Conservation (phyloP, 2,329 filamentous ascomycete genomes). For the Dactylellina sp. region DNA sequence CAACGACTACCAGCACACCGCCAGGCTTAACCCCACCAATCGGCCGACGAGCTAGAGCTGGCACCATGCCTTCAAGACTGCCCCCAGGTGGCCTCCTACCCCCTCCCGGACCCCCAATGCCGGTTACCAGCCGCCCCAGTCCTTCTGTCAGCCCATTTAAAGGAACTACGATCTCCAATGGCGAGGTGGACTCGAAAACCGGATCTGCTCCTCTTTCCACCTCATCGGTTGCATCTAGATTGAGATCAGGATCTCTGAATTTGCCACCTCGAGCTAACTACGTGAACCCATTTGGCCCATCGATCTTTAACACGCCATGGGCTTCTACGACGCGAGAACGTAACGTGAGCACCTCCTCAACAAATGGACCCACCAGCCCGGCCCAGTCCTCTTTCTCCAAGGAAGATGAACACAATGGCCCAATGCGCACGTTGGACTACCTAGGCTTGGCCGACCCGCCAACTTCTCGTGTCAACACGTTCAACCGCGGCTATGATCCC, state of each 20-base stretch:
- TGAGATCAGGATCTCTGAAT: slow-evolving; percentile 61
- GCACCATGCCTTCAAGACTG: slow-evolving; percentile 95
- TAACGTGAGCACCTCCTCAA: slow-evolving; percentile 81
- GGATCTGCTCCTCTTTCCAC: slow-evolving; percentile 60
- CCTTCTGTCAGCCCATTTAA: slow-evolving; percentile 90
- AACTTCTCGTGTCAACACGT: slow-evolving; percentile 77
- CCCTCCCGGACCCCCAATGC: slow-evolving; percentile 68
- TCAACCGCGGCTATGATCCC: slow-evolving; percentile 66
- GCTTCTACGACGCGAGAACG: slow-evolving; percentile 74
- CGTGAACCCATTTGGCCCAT: slow-evolving; percentile 80
- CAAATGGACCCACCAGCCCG: slow-evolving; percentile 89
- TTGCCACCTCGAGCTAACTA: slow-evolving; percentile 60
- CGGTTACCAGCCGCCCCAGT: slow-evolving; percentile 85
- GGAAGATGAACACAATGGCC: slow-evolving; percentile 87
- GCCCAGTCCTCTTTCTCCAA: slow-evolving; percentile 86
- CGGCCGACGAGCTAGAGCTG: slow-evolving; percentile 86
- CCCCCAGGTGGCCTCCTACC: slow-evolving; percentile 76
- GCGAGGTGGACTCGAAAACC: slow-evolving; percentile 63
- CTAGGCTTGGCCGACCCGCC: slow-evolving; percentile 94
- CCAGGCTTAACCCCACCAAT: slow-evolving; percentile 73
- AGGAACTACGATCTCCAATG: slow-evolving; percentile 66
- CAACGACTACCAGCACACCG: slow-evolving; percentile 71
- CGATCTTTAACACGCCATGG: slow-evolving; percentile 90
- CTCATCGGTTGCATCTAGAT: slow-evolving; percentile 60
- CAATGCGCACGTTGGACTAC: slow-evolving; percentile 91